Conservation (phyloP, 2,329 filamentous ascomycete genomes). For the Dactylellina haptotyla region DNA sequence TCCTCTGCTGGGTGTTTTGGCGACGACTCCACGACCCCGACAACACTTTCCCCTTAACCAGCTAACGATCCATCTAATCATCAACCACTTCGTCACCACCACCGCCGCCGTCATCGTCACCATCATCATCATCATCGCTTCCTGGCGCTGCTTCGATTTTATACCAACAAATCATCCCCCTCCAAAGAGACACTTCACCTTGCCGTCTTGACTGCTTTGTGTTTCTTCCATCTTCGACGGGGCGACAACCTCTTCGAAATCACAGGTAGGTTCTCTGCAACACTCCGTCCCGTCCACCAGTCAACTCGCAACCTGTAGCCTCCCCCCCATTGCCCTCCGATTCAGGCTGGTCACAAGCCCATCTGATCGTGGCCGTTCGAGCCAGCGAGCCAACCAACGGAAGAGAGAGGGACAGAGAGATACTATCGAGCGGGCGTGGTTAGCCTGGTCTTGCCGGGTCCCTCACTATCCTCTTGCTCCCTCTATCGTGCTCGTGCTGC, state of each 20-base stretch:
- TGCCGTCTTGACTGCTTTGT: background rate
- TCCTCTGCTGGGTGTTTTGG: too few species aligned
- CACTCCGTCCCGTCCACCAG: background rate
- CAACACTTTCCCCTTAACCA: background rate
- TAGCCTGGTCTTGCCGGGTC: background rate
- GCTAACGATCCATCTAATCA: background rate
- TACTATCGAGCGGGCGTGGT: too few species aligned
- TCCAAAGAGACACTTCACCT: too few species aligned
- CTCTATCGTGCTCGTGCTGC: slow-evolving; percentile 16
- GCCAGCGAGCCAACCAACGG: slow-evolving; percentile 11
- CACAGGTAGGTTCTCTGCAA: slow-evolving; percentile 1
- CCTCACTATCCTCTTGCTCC: background rate
- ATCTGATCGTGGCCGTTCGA: slow-evolving; percentile 26
- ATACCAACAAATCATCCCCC: too few species aligned
- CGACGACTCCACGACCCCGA: background rate
- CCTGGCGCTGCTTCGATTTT: too few species aligned
- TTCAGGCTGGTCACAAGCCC: slow-evolving; percentile 50
- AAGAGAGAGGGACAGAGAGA: too few species aligned
- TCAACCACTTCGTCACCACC: slow-evolving; percentile 9
- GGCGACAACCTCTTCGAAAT: slow-evolving; percentile 4
- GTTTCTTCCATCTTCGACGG: background rate
- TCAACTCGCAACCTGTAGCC: background rate
- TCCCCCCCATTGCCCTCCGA: background rate
- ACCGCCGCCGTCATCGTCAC: background rate
- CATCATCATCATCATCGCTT: background rate